Evolutionary conservation across 2,329 filamentous ascomycete genomes (phyloP).

Genomic region (Leptographium lundbergii): DNA sequence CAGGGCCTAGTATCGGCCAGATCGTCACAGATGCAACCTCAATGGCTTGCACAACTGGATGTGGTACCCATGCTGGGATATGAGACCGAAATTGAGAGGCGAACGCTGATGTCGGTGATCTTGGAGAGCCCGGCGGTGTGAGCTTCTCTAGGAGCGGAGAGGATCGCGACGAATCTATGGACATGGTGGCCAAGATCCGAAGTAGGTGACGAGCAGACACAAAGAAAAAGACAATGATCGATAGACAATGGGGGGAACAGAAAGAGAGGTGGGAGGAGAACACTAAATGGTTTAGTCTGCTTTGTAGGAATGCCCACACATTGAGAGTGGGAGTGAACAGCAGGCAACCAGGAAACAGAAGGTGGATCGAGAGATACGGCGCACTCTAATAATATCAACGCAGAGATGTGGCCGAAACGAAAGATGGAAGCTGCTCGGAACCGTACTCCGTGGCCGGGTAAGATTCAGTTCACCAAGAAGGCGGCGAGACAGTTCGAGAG

Average conservation of each 20-base stretch:
- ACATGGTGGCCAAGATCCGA: slow-evolving; percentile 5
- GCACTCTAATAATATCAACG: background rate
- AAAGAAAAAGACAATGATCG: background rate
- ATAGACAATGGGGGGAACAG: background rate
- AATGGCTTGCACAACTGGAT: background rate
- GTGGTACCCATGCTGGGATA: slow-evolving; percentile 4
- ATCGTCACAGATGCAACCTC: background rate
- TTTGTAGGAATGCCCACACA: background rate
- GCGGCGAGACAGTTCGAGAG: background rate
- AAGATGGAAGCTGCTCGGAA: background rate
- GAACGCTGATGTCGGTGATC: slow-evolving; percentile 4
- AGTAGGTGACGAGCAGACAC: background rate
- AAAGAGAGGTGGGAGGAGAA: background rate
- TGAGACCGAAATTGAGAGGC: slow-evolving; percentile 1
- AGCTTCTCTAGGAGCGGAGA: slow-evolving; percentile 10
- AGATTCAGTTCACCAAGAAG: background rate
- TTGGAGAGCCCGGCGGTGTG: slow-evolving; percentile 6
- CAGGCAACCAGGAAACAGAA: background rate
- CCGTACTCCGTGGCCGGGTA: background rate
- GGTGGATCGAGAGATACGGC: background rate
- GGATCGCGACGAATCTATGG: slow-evolving; percentile 8
- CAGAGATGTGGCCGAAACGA: background rate
- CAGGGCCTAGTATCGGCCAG: background rate
- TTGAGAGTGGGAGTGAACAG: background rate
- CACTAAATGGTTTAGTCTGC: background rate